These are phyloP conservation scores for Trebouxia sp. DNA, from an alignment of 139 green algal species.

Conservation along the genomic window DNA sequence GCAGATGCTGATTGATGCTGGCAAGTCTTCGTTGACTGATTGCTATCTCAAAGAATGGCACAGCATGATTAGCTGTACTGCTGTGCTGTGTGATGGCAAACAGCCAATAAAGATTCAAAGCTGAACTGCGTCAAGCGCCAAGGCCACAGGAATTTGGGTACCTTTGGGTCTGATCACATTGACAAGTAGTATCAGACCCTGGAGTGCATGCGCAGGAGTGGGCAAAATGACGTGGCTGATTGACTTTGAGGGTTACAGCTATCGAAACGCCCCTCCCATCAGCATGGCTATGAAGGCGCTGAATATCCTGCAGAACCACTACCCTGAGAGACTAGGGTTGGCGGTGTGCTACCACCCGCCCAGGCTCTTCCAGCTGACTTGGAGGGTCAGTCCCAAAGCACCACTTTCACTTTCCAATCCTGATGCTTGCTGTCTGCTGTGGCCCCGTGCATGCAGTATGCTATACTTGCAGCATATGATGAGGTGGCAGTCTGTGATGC, in stretches of 20 bases:
- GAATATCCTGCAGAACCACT: conserved; percentile 73
- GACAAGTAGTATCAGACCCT: neutral
- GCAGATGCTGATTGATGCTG: too few relatives aligned
- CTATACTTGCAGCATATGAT: too few relatives aligned
- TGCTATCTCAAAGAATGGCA: neutral
- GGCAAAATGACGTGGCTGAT: conserved; percentile 82
- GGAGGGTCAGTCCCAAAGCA: conserved; percentile 52
- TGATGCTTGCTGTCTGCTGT: too few relatives aligned
- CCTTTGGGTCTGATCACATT: neutral
- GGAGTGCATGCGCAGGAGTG: conserved; percentile 46
- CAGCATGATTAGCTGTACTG: neutral
- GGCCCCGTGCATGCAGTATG: too few relatives aligned
- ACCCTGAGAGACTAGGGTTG: conserved; percentile 78
- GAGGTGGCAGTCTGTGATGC: too few relatives aligned
- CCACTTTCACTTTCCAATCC: neutral
- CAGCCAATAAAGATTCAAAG: neutral
- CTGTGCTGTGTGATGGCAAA: neutral
- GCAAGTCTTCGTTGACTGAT: neutral
- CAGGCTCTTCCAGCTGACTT: conserved; percentile 74
- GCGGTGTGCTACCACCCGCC: conserved; percentile 77
- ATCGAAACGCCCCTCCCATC: conserved; percentile 68
- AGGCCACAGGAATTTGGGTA: neutral
- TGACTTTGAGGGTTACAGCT: conserved; percentile 31
- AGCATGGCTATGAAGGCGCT: conserved; percentile 39
- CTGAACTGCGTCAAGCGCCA: neutral